Conservation (phyloP, 2,329 filamentous ascomycete genomes). For the Coleophoma eucalyptorum region DNA sequence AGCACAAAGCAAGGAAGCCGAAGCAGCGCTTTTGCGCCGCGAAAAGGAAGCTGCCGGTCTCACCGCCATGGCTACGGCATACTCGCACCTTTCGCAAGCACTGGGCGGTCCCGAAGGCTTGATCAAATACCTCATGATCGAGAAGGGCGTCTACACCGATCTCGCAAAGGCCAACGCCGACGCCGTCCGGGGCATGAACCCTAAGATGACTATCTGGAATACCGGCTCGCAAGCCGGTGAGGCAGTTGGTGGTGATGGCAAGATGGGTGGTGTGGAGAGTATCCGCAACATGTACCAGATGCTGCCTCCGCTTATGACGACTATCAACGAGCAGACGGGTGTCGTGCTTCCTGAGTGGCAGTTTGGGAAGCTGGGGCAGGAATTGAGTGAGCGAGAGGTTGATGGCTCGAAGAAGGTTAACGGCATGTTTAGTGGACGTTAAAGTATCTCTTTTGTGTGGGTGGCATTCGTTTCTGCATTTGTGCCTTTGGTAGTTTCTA, state of each 20-base stretch:
- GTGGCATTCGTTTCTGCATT: too few species aligned
- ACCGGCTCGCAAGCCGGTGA: conserved; percentile 52
- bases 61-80: conserved; percentile 75
- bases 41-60: conserved; percentile 77
- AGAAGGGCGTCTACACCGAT: conserved; percentile 73
- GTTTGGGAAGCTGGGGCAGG: conserved; percentile 45
- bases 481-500: too few species aligned
- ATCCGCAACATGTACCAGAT: conserved; percentile 83
- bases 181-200: conserved; percentile 73
- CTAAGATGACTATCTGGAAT: conserved; percentile 91
- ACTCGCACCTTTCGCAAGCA: conserved; percentile 64
- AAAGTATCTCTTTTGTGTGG: too few species aligned
- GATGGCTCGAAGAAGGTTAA: not conserved
- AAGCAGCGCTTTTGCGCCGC: conserved; percentile 55
- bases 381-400: conserved; percentile 23
- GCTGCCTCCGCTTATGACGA: conserved; percentile 76
- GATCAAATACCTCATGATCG: conserved; percentile 84
- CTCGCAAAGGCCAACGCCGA: conserved; percentile 75
- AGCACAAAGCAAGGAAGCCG: conserved; percentile 42
- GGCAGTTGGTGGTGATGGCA: conserved; percentile 34
- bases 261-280: conserved; percentile 53
- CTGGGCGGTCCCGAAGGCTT: conserved; percentile 77
- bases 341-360: conserved; percentile 78
- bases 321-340: conserved; percentile 86
- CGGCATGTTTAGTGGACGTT: not conserved